phyloP scores from a whole-genome alignment of 78 protist genomes.

The Dictyostelium intermedium region DNA sequence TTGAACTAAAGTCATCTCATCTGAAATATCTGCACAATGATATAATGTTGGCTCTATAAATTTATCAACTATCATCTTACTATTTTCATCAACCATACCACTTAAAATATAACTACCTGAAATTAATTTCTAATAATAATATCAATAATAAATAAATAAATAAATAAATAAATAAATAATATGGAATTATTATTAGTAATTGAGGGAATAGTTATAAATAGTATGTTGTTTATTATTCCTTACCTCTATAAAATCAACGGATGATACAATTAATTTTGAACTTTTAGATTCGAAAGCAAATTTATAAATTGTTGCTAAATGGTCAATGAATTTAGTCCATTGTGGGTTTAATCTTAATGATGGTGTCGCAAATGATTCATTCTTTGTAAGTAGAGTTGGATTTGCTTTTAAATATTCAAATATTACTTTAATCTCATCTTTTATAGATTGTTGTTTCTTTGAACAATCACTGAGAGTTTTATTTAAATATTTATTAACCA shows the following conservation, averaged over 20 bases:
- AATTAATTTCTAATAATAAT: conserved; percentile 41
- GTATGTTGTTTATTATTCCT: too few species aligned
- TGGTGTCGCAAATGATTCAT: background rate
- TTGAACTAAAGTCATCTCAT: conserved; percentile 69
- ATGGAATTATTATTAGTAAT: too few species aligned
- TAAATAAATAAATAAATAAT: too few species aligned
- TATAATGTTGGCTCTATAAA: conserved; percentile 64
- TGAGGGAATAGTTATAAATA: too few species aligned
- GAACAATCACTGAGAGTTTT: conserved; percentile 39
- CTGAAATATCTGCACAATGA: conserved; percentile 47
- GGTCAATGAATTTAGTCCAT: conserved; percentile 19
- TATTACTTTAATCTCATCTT: conserved; percentile 47
- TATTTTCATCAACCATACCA: conserved; percentile 21
- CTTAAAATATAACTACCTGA: conserved; percentile 48
- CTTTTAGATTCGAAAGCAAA: conserved; percentile 29
- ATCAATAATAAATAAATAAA: background rate
- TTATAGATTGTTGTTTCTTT: conserved; percentile 56
- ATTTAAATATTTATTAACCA: conserved; percentile 20
- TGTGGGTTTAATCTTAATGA: background rate
- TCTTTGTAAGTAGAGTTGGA: conserved; percentile 24
- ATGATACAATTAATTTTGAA: conserved; percentile 23
- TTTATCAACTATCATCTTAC: conserved; percentile 39
- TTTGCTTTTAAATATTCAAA: conserved; percentile 33
- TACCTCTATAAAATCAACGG: conserved; percentile 60
- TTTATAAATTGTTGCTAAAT: conserved; percentile 24